Evolutionary conservation across 192 early-diverging fungal genomes (phyloP), one percentile per base, ranked within the genome.

Genomic region (Linderina pennispora): DNA sequence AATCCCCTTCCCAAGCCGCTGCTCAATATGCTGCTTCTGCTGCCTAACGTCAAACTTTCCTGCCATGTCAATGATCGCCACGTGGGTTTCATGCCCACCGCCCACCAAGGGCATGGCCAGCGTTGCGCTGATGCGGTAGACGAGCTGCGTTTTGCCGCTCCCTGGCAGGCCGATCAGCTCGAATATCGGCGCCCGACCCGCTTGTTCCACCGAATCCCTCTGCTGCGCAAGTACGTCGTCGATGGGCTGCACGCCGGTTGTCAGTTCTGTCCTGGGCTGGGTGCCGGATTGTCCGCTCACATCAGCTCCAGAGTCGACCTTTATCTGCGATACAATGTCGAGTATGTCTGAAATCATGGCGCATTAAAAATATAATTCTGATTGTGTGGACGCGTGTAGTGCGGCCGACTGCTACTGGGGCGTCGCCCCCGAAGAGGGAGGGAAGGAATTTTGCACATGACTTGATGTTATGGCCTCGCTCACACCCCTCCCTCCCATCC

Each of bases 131-230:
- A 70, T 58, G 33, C 49, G 59, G 28, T 53, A 61, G 11, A 62
- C 40, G 15, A 40, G 25, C 16, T 70, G 67, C 1, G 55, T 70
- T 25, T 70, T 70, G 43, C 67, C 67, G 36, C 67, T 63, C 28
- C 55, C 67, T 4, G 67, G 37, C 17, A 23, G 16, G 1, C 67
- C 67, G 9, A 53, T 43, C 2, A 58, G 59, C 45, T 71, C 67
- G 13, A 71, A 33, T 11, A 71, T 22, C 19, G 45, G 54, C 1
- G 32, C 18, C 2, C 22, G 15, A 3, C 17, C 17, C 24, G 10
- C 8, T 15, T 35, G 4, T 9, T 18, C 8, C 33, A 14, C 10
- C 23, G 40, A 19, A 3, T 9, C 15, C 19, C 1, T 5, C 25
- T 32, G 17, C 43, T 44, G 34, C 11, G 20, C 16, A 7, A 48